These are phyloP conservation scores for Ceratocystiopsis brevicomis DNA, from an alignment of 2,329 filamentous ascomycete species.

Conservation along the genomic window DNA sequence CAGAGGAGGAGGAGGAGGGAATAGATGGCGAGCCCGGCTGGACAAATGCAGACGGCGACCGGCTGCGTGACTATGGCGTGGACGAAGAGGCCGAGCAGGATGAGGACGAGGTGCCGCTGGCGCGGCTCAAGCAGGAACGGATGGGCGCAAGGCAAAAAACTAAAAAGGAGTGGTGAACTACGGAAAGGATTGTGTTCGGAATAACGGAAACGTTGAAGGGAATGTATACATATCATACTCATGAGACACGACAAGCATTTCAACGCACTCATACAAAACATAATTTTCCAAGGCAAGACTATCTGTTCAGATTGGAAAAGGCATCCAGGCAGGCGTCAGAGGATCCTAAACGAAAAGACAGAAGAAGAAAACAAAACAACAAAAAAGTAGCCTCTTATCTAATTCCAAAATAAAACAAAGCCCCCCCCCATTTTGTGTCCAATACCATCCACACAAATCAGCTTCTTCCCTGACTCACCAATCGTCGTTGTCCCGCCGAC, in stretches of 20 bases:
- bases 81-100: constrained; percentile 48
- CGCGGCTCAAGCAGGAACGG: constrained; percentile 42
- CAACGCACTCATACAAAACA: not conserved
- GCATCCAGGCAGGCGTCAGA: not conserved
- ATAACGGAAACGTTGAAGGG: no score
- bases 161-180: no score
- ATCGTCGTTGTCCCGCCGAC: constrained; percentile 50
- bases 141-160: constrained; percentile 15
- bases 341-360: not conserved
- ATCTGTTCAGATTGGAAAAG: not conserved
- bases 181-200: no score
- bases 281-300: not conserved
- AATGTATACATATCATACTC: not conserved
- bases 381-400: not conserved
- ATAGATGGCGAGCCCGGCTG: constrained; percentile 38
- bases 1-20: constrained; percentile 12
- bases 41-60: constrained; percentile 59
- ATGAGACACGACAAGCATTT: constrained; percentile 8
- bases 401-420: not conserved
- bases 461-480: constrained; percentile 27
- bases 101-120: constrained; percentile 47
- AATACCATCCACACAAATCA: no score
- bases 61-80: constrained; percentile 58
- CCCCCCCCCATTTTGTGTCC: no score
- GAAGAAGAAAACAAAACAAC: not conserved